Evolutionary conservation across 495 filamentous ascomycete genomes (phyloP), one percentile per base, ranked within the genome.

Genomic region (Lindgomyces ingoldianus): DNA sequence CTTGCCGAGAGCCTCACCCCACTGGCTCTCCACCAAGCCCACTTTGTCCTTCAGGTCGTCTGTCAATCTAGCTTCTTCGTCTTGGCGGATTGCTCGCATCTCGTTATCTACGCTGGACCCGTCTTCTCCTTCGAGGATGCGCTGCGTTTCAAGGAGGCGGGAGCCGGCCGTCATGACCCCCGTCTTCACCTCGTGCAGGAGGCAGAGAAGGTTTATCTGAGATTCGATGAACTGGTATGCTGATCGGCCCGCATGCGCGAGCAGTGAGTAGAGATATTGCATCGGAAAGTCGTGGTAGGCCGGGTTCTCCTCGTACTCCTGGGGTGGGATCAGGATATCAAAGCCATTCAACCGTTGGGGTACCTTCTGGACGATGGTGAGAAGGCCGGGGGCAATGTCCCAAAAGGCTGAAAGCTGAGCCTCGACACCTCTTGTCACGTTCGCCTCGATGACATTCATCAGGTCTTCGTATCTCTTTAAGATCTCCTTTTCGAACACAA

Each of bases 221-320:
- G 83, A 87, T 78, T 98, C 94, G 62, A 98, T 97, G 75, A 94
- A 97, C 76, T 96, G 93, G 71, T 96, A 96, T 24, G 89, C 91
- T 54, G 86, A 89, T 76, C 91, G 94, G 74, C 94, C 91, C 3
- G 92, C 90, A 70, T 96, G 93, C 16, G 83, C 80, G 18, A 98
- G 81, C 55, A 98, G 79, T 24, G 84, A 85, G 70, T 91, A 90
- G 1, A 98, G 82, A 68, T 98, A 98, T 74, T 96, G 89, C 70
- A 96, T 70, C 36, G 94, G 94, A 72, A 90, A 87, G 0, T 81
- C 75, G 55, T 84, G 79, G 71, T 96, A 97, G 36, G 77, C 79
- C 0, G 91, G 92, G 70, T 93, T 96, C 79, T 98, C 94, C 11
- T 85, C 83, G 66, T 86, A 90, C 74, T 98, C 94, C 26, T 83